Percentiles rank a stretch among this genome's conserved stretches.
These are phyloP conservation scores for Ambrosia artemisiifolia DNA, from an alignment of 129 eudicot genomes.

Conservation along the genomic window DNA sequence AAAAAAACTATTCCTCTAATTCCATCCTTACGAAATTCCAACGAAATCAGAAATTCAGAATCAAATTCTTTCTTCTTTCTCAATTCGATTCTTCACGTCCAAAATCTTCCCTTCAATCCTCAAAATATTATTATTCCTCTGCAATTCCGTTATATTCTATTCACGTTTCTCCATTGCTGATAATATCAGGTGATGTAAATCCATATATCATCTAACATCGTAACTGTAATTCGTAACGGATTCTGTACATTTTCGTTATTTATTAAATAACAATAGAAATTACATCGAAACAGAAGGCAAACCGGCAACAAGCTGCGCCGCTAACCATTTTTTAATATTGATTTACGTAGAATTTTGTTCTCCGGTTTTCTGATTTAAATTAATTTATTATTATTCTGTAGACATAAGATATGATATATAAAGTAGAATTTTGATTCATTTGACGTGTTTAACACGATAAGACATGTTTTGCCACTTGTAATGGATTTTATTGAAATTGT, in stretches of 20 bases:
- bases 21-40: constrained; percentile 7
- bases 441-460: no score
- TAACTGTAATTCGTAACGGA: background rate
- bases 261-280: no score
- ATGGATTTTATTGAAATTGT: background rate
- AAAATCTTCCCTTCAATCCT: background rate
- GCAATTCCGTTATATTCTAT: background rate
- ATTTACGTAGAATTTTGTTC: no score
- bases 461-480: no score
- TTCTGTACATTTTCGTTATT: background rate
- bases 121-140: background rate
- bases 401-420: no score
- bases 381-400: no score
- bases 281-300: no score
- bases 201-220: background rate
- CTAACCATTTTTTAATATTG: no score
- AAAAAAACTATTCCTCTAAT: constrained; percentile 17
- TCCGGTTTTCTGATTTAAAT: no score
- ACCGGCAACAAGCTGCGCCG: no score
- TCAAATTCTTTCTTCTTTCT: constrained; percentile 10
- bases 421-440: no score
- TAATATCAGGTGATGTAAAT: constrained; percentile 14
- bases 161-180: background rate
- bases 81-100: constrained; percentile 2
- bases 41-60: constrained; percentile 22